Percentiles rank a stretch among this genome's conserved stretches.
phyloP scores from a whole-genome alignment of 352 stramenopile genomes.

The Pythium dissimile region DNA sequence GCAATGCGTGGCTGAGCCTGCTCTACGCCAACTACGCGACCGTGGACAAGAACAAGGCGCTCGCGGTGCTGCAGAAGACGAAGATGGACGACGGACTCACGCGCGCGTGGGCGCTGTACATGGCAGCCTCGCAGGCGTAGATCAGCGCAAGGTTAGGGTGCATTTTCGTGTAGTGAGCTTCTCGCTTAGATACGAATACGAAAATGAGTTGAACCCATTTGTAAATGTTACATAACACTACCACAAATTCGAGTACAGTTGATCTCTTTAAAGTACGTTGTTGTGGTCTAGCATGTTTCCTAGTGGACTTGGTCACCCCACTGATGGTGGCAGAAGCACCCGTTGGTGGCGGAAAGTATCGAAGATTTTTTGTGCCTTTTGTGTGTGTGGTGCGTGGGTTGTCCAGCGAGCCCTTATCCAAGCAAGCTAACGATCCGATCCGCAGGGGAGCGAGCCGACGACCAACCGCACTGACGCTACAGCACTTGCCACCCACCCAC shows the following conservation, averaged over 20 bases:
- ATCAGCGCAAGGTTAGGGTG: too few species aligned
- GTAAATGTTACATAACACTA: too few species aligned
- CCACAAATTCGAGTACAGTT: too few species aligned
- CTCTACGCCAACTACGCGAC: slow-evolving; percentile 37
- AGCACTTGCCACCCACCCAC: not conserved
- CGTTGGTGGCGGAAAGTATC: slow-evolving; percentile 16
- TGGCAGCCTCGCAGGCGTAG: slow-evolving; percentile 49
- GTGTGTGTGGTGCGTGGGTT: slow-evolving; percentile 4
- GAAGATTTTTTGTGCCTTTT: slow-evolving; percentile 15
- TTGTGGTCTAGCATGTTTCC: too few species aligned
- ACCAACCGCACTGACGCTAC: not conserved
- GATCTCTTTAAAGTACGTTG: not conserved
- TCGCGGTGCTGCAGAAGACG: slow-evolving; percentile 15
- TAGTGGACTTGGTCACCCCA: too few species aligned
- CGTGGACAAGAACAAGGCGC: slow-evolving; percentile 14
- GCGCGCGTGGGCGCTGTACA: slow-evolving; percentile 32
- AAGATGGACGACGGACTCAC: slow-evolving; percentile 29
- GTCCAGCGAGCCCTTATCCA: not conserved
- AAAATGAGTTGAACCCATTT: too few species aligned
- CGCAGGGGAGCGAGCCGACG: not conserved
- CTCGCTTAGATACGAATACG: not conserved
- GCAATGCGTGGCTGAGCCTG: slow-evolving; percentile 25
- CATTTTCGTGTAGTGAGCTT: not conserved
- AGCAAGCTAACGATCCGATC: slow-evolving; percentile 5
- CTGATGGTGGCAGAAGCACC: slow-evolving; percentile 4